Evolutionary conservation across 2,329 filamentous ascomycete species (phyloP), one percentile per base, ranked within the genome.

Genomic region (Chaetothyriales sp.): DNA sequence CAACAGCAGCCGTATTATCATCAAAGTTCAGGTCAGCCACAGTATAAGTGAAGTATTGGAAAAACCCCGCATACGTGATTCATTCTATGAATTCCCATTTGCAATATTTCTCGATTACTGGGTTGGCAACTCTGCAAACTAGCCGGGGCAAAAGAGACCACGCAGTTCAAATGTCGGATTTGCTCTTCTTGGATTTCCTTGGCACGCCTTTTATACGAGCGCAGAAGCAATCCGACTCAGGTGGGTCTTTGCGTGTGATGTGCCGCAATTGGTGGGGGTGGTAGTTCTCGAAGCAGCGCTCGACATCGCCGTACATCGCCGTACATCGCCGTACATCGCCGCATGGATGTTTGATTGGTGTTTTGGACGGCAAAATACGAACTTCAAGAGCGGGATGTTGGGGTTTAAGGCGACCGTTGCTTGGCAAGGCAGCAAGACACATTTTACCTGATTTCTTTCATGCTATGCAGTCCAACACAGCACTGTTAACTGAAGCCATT

Each of bases 1-100:
- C 82, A 43, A 86, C 86, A 53, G 43, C 49, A 52, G 47, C 49
- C 46, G 25, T 48, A 51, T 28, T 55, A 57, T 28, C 51, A 58
- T 43, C 55, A 48, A 52, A 43, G 48, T 22, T 2, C 46, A 18
- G 40, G 13, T 20, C 52, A 43, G 25, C 33, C n/a, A 13, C 46
- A 48, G 29, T 49, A 54, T 15, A 40, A 40, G 33, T 40, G 33
- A 40, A 13, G 15, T 2, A 13, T 5, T 15, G 33, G 15, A 40
- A 15, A 15, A 5, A 4, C 15, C 33, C 10, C 13, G 22, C 22
- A 25, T 25, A 25, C 22, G 22, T 25, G 22, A 25, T 25, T 25
- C 22, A 25, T 40, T 5, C 33, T 40, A 15, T 40, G 33, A 40
- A 40, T 40, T 4, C 33, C 33, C 33, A 40, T 40, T 37, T 15